Percentiles rank a stretch among this genome's conserved stretches.
These are phyloP conservation scores for Cercospora sp. DNA, from an alignment of 2,329 filamentous ascomycete species.

Conservation along the genomic window DNA sequence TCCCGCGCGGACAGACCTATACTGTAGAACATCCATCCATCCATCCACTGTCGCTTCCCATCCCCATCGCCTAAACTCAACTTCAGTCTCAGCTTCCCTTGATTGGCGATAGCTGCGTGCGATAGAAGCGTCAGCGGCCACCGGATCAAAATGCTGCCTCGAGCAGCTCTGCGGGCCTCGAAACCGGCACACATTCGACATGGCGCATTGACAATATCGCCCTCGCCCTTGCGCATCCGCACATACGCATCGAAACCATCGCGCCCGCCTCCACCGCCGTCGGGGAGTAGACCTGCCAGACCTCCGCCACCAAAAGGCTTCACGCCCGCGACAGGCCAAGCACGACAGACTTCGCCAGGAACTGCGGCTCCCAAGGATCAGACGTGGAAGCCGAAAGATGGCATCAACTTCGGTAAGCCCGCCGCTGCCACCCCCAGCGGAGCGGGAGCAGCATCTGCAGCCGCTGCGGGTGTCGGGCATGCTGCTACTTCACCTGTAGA, in stretches of 20 bases:
- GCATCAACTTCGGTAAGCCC: conserved; percentile 41
- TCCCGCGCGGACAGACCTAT: background rate
- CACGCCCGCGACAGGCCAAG: conserved; percentile 24
- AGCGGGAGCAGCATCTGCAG: conserved; percentile 23
- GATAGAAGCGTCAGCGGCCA: background rate
- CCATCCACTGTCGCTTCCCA: background rate
- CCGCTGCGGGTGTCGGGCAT: conserved; percentile 12
- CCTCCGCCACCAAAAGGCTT: conserved; percentile 26
- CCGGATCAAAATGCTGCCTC: conserved; percentile 34
- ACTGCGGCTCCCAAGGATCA: conserved; percentile 39
- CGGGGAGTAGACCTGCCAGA: conserved; percentile 21
- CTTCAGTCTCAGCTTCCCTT: background rate
- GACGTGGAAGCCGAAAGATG: conserved; percentile 45
- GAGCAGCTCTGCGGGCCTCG: conserved; percentile 34
- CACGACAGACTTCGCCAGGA: conserved; percentile 39
- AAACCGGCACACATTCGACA: conserved; percentile 28
- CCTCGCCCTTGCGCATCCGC: conserved; percentile 29
- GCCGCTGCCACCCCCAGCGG: conserved; percentile 24
- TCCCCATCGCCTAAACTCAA: background rate
- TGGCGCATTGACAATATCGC: conserved; percentile 17
- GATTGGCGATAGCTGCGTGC: background rate
- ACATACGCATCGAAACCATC: conserved; percentile 23
- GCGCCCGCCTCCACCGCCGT: conserved; percentile 26
- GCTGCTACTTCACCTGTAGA: conserved; percentile 31
- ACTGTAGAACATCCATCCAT: background rate